phyloP scores from a whole-genome alignment of 805 yeast species.

The Wickerhamiella occidentalis region DNA sequence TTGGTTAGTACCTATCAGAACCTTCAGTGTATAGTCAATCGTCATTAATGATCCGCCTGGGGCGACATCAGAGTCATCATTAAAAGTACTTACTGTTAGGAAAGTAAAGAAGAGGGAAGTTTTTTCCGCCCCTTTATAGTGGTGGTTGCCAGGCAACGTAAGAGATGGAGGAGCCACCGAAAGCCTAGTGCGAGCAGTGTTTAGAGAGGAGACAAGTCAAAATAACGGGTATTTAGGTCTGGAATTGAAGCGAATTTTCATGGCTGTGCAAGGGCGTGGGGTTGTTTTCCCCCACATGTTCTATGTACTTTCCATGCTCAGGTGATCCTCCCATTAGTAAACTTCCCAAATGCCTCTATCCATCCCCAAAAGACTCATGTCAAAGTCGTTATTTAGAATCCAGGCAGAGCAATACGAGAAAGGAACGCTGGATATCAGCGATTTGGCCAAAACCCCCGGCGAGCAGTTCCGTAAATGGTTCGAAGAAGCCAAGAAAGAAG shows the following conservation, averaged over 20 bases:
- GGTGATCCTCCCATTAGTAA: neutral
- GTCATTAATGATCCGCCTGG: constrained; percentile 25
- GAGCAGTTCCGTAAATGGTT: constrained; percentile 78
- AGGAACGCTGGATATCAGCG: constrained; percentile 51
- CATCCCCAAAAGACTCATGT: neutral
- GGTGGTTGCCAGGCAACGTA: neutral
- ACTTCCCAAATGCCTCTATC: neutral
- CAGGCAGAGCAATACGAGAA: constrained; percentile 20
- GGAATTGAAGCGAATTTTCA: no score
- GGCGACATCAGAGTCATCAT: constrained; percentile 20
- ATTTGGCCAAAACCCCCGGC: constrained; percentile 41
- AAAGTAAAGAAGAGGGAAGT: neutral
- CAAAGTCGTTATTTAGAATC: neutral
- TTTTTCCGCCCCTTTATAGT: neutral
- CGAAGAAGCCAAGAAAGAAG: constrained; percentile 48
- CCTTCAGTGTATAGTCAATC: constrained; percentile 25
- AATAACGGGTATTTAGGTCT: no score
- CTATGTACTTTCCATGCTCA: no score
- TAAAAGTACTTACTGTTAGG: constrained; percentile 7
- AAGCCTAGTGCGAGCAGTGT: neutral
- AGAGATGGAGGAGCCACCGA: neutral
- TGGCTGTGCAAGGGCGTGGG: no score
- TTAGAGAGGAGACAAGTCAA: no score
- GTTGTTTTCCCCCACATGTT: no score
- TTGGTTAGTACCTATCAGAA: constrained; percentile 20